Conservation (phyloP, 208 protist genomes). For the Trypanosoma melophagium region DNA sequence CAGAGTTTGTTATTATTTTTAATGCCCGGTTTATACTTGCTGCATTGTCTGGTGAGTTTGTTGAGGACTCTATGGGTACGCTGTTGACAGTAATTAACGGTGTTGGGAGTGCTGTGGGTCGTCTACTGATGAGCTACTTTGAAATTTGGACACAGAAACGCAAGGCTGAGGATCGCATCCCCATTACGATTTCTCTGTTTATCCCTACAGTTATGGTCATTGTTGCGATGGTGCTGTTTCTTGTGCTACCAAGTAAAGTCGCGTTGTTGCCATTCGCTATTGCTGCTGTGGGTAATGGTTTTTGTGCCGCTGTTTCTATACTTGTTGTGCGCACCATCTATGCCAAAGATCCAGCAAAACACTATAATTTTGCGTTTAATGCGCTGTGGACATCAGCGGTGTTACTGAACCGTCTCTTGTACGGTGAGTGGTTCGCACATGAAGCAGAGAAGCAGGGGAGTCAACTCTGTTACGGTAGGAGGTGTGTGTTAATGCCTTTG, state of each 20-base stretch:
- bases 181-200: constrained; percentile 24
- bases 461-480: constrained; percentile 16
- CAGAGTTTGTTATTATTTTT: constrained; percentile 25
- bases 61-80: constrained; percentile 16
- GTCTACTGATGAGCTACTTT: constrained; percentile 29
- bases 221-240: constrained; percentile 11
- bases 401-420: constrained; percentile 29
- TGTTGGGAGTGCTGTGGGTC: constrained; percentile 31
- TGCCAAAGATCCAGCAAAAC: constrained; percentile 34
- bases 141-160: constrained; percentile 36
- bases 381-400: constrained; percentile 22
- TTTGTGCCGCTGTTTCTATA: constrained; percentile 16
- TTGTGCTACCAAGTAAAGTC: constrained; percentile 11
- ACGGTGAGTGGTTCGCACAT: constrained; percentile 27
- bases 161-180: constrained; percentile 27
- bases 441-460: constrained; percentile 20
- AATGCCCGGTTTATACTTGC: constrained; percentile 22
- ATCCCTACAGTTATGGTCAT: constrained; percentile 14
- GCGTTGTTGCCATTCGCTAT: constrained; percentile 18
- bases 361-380: constrained; percentile 35
- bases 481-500: constrained; percentile 33
- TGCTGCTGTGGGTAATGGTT: constrained; percentile 25
- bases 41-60: constrained; percentile 2
- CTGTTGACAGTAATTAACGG: constrained; percentile 26
- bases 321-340: constrained; percentile 32